phyloP scores from a whole-genome alignment of 2,329 filamentous ascomycete genomes.

The Coniochaeta sp. region DNA sequence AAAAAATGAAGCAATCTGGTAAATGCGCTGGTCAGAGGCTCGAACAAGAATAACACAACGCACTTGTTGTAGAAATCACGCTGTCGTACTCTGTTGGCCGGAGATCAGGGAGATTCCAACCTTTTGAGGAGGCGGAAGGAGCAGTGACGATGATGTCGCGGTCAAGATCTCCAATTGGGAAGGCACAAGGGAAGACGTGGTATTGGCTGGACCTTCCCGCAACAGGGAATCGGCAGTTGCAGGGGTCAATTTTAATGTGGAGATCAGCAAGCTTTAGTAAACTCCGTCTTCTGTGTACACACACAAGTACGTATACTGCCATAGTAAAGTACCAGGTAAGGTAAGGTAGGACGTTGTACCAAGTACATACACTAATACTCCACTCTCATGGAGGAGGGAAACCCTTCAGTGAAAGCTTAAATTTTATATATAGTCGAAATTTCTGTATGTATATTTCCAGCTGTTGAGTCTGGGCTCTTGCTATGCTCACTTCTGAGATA shows the following conservation, averaged over 20 bases:
- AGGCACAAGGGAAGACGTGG: neutral
- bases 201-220: neutral
- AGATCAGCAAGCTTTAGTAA: no score
- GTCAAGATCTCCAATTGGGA: neutral
- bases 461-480: no score
- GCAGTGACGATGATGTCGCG: conserved; percentile 2
- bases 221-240: neutral
- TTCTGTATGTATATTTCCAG: neutral
- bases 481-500: no score
- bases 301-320: no score
- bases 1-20: neutral
- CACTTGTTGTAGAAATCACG: neutral
- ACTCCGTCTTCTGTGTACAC: no score
- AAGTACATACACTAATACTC: no score
- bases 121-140: neutral
- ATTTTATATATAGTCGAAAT: neutral
- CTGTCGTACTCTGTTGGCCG: neutral
- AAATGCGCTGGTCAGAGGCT: neutral
- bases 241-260: neutral
- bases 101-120: no score
- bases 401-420: neutral
- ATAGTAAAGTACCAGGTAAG: no score
- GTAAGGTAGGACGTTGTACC: no score
- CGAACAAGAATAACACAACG: neutral
- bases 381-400: neutral